phyloP scores from a whole-genome alignment of 139 green algal genomes.

The Coccomyxa sp. region DNA sequence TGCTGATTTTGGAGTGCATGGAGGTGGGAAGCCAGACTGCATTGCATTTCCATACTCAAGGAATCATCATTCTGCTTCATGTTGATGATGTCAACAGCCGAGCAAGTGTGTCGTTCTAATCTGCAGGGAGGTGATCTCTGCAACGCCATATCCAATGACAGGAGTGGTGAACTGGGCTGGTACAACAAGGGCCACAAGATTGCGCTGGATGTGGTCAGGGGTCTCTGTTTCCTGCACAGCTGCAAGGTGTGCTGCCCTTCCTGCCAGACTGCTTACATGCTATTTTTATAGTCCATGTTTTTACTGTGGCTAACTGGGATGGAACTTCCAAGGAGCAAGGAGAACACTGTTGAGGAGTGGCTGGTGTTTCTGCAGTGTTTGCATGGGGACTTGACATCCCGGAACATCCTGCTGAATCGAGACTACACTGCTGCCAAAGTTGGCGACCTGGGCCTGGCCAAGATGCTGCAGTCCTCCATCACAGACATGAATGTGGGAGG shows the following conservation, averaged over 20 bases:
- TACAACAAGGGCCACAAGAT: constrained; percentile 7
- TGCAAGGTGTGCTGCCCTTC: neutral
- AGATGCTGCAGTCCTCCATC: constrained; percentile 3
- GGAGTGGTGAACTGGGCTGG: constrained; percentile 8
- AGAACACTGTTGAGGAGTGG: neutral
- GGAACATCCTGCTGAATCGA: constrained; percentile 45
- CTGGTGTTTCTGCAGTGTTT: constrained; percentile 5
- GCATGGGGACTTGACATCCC: constrained; percentile 29
- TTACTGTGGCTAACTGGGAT: too few species aligned
- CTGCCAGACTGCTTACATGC: neutral
- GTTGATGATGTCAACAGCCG: neutral
- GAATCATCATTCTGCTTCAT: neutral
- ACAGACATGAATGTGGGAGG: neutral
- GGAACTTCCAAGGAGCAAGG: too few species aligned
- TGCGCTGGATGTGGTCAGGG: constrained; percentile 11
- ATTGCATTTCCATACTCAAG: neutral
- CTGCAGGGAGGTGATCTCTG: constrained; percentile 14
- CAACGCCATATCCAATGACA: constrained; percentile 3
- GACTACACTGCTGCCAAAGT: constrained; percentile 61
- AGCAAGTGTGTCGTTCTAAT: neutral
- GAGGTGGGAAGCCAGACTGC: neutral
- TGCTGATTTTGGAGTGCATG: neutral
- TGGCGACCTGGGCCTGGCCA: constrained; percentile 40
- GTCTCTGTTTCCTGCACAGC: constrained; percentile 12
- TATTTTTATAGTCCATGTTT: too few species aligned